Conservation (phyloP, 1,139 yeast species). For the Casaregolazyma suthepensis region DNA sequence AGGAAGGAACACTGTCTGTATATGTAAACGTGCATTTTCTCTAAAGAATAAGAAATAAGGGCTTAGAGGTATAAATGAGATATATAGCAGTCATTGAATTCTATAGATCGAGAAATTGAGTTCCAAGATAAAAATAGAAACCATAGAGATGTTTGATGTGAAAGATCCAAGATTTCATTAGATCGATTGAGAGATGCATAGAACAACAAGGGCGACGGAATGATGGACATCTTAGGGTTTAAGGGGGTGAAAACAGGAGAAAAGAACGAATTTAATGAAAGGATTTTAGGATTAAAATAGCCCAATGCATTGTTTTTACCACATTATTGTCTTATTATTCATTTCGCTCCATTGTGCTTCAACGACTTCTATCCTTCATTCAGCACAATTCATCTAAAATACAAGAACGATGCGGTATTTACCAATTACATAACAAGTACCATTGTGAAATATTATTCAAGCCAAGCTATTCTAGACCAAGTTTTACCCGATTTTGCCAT, state of each 20-base stretch:
- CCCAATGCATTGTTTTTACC: too few relatives aligned
- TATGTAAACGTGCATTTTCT: not conserved
- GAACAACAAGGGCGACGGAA: not conserved
- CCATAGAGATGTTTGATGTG: too few relatives aligned
- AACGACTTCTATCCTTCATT: too few relatives aligned
- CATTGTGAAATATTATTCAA: not conserved
- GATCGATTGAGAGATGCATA: not conserved
- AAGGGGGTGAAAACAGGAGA: too few relatives aligned
- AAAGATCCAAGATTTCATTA: too few relatives aligned
- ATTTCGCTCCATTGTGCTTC: not conserved
- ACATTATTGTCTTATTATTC: too few relatives aligned
- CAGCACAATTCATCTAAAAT: too few relatives aligned
- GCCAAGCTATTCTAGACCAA: not conserved
- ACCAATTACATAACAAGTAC: not conserved
- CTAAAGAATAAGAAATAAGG: not conserved
- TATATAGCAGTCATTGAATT: not conserved
- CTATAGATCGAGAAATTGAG: not conserved
- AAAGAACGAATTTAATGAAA: too few relatives aligned
- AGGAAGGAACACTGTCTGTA: not conserved
- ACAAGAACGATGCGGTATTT: not conserved
- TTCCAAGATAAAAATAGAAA: not conserved
- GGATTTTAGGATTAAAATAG: too few relatives aligned
- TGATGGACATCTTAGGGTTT: not conserved
- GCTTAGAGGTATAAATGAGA: too few relatives aligned
- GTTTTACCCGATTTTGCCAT: not conserved